Percentiles rank a stretch among this genome's conserved stretches.
Evolutionary conservation across 2,329 filamentous ascomycete species (phyloP).

Genomic region (Pyrenochaeta sp.): DNA sequence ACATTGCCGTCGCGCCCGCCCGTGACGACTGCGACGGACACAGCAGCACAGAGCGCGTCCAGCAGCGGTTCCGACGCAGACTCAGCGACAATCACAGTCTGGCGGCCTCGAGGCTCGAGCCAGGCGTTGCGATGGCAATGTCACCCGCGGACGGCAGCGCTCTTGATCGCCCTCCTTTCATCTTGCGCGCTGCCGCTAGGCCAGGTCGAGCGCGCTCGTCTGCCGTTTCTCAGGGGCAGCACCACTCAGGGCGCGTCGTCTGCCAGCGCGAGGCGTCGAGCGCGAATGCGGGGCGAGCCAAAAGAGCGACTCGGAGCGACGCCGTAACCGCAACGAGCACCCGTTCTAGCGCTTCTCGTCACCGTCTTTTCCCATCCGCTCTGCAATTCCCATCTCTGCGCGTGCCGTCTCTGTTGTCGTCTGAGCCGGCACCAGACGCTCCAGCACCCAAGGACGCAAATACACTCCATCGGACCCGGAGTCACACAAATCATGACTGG

Average conservation of each 20-base stretch:
- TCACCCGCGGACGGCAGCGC: constrained; percentile 19
- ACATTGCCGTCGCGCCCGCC: constrained; percentile 1
- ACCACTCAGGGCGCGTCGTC: constrained; percentile 11
- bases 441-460: not conserved
- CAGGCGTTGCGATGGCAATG: constrained; percentile 20
- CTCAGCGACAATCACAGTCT: too few species aligned
- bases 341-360: not conserved
- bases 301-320: constrained; percentile 1
- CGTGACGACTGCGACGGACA: not conserved
- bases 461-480: not conserved
- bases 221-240: constrained; percentile 20
- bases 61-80: too few species aligned
- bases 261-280: not conserved
- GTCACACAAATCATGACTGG: constrained; percentile 4
- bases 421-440: too few species aligned
- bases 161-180: constrained; percentile 28
- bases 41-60: too few species aligned
- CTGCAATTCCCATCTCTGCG: not conserved
- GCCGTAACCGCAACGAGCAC: constrained; percentile 17
- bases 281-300: not conserved
- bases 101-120: too few species aligned
- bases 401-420: too few species aligned
- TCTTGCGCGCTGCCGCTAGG: constrained; percentile 15
- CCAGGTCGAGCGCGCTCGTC: too few species aligned
- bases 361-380: not conserved